Conservation (phyloP, 768 basidiomycete species). For the Mycena polygramma region DNA sequence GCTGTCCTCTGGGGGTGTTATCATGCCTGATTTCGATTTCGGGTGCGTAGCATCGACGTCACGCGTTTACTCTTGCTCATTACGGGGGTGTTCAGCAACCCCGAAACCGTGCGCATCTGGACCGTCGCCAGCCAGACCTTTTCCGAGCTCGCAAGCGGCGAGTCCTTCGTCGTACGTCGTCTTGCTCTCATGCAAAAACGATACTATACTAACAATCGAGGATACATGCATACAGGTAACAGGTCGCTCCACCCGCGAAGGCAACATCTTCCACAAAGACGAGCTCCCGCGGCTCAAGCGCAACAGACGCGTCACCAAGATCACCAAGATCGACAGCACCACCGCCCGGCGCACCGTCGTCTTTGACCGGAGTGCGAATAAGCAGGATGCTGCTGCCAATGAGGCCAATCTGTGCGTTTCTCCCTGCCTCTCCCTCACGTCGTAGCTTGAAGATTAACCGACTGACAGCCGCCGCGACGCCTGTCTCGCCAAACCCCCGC, state of each 20-base stretch:
- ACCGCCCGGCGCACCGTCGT: constrained; percentile 15
- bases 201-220: not conserved
- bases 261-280: constrained; percentile 23
- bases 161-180: constrained; percentile 14
- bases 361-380: constrained; percentile 7
- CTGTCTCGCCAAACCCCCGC: constrained; percentile 9
- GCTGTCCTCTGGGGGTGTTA: not conserved
- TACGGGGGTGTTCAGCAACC: constrained; percentile 1
- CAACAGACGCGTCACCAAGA: constrained; percentile 14
- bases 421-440: constrained; percentile 1
- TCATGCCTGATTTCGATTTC: constrained; percentile 21
- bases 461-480: constrained; percentile 21
- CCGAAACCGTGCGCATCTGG: constrained; percentile 20
- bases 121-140: constrained; percentile 20
- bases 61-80: constrained; percentile 17
- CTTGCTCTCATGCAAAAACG: not conserved
- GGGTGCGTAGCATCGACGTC: constrained; percentile 1
- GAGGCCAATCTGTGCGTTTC: constrained; percentile 21
- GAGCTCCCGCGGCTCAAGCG: constrained; percentile 18
- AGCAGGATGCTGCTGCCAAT: constrained; percentile 15
- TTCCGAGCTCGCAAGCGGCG: constrained; percentile 11
- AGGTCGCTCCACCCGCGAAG: constrained; percentile 9
- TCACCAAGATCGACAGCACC: constrained; percentile 22
- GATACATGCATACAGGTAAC: constrained; percentile 12
- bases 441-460: constrained; percentile 3